Evolutionary conservation across 306 rosid genomes (phyloP), one percentile per base, ranked within the genome.

Genomic region (Acacia confusa): DNA sequence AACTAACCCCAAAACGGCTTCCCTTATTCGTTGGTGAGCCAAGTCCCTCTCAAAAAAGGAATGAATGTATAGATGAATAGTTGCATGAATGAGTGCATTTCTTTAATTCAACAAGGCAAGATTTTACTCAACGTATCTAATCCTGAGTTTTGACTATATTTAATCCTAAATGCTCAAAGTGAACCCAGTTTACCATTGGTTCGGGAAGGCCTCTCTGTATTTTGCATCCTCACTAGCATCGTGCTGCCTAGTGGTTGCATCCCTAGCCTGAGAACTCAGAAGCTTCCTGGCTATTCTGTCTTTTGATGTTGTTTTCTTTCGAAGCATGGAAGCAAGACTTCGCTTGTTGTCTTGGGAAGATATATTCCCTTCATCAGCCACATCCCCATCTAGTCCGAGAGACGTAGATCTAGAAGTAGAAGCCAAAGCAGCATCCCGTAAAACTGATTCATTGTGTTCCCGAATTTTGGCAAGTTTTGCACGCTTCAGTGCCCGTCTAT

Each of bases 401-500:
- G 75, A 24, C 0, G 57, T 12, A 25, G 75, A 70, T 43, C 75
- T 24, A 22, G 57, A 70, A 43, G 75, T 70, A 14, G 75, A 70
- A 70, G 75, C 38, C 55, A 70, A 12, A 43, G 75, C 75, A 0
- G 75, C 75, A 72, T 90, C 92, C 40, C 88, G 84, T 79, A 95
- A 87, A 83, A 92, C 94, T 25, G 81, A 83, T 48, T 85, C 93
- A 78, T 95, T 95, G 93, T 95, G 99, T 87, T 93, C 96, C 81
- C 97, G 86, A 72, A 95, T 63, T 84, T 92, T 93, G 4, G 92
- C 96, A 74, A 90, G 98, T 86, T 92, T 95, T 75, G 97, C 97
- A 38, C 88, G 93, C 87, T 90, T 93, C 83, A 89, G 43, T 2
- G 84, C 34, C 78, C 63, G 76, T 77, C 85, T 92, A 82, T 92